Evolutionary conservation across 2,329 filamentous ascomycete genomes (phyloP).

Genomic region (Cladobotryum protrusum): DNA sequence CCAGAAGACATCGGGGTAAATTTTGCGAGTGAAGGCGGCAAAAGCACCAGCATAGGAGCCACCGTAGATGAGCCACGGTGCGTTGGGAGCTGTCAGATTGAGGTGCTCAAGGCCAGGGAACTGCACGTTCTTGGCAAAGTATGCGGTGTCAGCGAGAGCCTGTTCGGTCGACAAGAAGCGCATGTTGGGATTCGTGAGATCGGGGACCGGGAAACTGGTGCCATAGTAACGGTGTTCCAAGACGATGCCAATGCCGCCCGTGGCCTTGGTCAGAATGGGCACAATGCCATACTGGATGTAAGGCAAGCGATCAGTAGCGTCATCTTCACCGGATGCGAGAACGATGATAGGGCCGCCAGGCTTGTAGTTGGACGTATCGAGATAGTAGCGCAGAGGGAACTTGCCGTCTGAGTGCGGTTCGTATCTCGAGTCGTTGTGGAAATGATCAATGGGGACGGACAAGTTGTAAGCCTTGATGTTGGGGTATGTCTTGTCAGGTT

Average conservation of each 20-base stretch:
- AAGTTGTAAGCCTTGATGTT: constrained; percentile 24
- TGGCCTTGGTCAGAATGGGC: constrained; percentile 62
- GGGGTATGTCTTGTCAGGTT: constrained; percentile 7
- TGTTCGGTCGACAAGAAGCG: constrained; percentile 82
- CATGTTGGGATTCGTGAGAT: constrained; percentile 62
- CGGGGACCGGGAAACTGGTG: constrained; percentile 59
- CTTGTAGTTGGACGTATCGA: constrained; percentile 70
- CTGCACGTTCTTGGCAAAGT: constrained; percentile 67
- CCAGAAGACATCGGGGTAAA: constrained; percentile 75
- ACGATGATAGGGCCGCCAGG: constrained; percentile 76
- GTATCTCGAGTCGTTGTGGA: constrained; percentile 72
- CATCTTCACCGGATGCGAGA: constrained; percentile 53
- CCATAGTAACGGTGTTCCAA: constrained; percentile 89
- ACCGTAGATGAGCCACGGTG: constrained; percentile 73
- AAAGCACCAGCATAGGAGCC: constrained; percentile 80
- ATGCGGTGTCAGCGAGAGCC: constrained; percentile 72
- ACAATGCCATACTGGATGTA: constrained; percentile 76
- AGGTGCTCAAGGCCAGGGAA: constrained; percentile 64
- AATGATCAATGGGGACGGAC: constrained; percentile 65
- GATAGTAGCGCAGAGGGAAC: constrained; percentile 76
- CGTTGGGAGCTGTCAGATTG: constrained; percentile 58
- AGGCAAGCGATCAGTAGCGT: constrained; percentile 41
- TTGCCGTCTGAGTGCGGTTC: constrained; percentile 65
- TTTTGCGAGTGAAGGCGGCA: constrained; percentile 66
- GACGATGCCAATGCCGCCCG: constrained; percentile 69